Evolutionary conservation across 2,329 filamentous ascomycete species (phyloP).

Genomic region (Dissoconium aciculare): DNA sequence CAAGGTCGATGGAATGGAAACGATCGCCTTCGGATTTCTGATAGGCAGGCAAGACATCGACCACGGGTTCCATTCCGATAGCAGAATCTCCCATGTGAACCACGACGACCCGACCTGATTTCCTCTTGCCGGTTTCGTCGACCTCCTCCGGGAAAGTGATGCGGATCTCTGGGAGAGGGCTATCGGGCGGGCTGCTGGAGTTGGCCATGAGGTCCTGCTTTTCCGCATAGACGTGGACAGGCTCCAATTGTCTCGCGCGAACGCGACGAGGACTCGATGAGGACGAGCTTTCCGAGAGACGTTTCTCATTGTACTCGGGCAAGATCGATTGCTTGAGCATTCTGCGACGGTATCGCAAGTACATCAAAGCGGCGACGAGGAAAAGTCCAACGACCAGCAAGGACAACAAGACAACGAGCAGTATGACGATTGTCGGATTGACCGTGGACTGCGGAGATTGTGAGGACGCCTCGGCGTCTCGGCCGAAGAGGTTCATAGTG

Average conservation of each 20-base stretch:
- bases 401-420: slow-evolving; percentile 65
- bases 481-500: slow-evolving; percentile 35
- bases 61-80: slow-evolving; percentile 78
- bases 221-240: slow-evolving; percentile 62
- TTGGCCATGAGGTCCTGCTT: slow-evolving; percentile 66
- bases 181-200: slow-evolving; percentile 58
- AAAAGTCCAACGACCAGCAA: slow-evolving; percentile 59
- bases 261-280: slow-evolving; percentile 39
- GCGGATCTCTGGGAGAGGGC: slow-evolving; percentile 82
- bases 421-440: slow-evolving; percentile 51
- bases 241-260: slow-evolving; percentile 44
- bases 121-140: slow-evolving; percentile 63
- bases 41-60: slow-evolving; percentile 71
- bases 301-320: slow-evolving; percentile 54
- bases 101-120: slow-evolving; percentile 77
- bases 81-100: slow-evolving; percentile 76
- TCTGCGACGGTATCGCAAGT: slow-evolving; percentile 53
- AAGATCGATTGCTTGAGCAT: slow-evolving; percentile 39
- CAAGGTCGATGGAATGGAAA: slow-evolving; percentile 89
- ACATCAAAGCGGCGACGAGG: slow-evolving; percentile 51
- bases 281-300: slow-evolving; percentile 30
- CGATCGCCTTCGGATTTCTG: slow-evolving; percentile 59
- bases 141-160: slow-evolving; percentile 97
- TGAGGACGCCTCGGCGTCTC: slow-evolving; percentile 25
- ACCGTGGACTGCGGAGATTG: slow-evolving; percentile 32